phyloP scores from a whole-genome alignment of 768 basidiomycete genomes.

The Rubroboletus pulcherrimus region DNA sequence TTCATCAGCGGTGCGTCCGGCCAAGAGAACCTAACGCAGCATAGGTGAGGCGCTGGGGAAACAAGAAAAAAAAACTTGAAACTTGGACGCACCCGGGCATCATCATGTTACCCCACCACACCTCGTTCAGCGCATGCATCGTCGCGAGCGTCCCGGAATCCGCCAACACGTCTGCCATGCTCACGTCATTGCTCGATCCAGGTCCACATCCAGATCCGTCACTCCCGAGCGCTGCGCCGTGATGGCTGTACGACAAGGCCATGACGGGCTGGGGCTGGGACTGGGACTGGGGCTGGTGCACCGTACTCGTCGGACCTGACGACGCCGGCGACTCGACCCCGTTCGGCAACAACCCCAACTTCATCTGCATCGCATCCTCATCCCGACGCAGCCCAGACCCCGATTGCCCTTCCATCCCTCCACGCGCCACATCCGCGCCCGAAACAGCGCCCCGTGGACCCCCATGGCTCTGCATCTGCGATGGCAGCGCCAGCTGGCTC shows the following conservation, averaged over 20 bases:
- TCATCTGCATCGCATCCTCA: slow-evolving; percentile 31
- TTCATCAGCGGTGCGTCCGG: slow-evolving; percentile 26
- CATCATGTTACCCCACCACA: slow-evolving; percentile 79
- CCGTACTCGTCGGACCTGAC: not conserved
- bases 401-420: slow-evolving; percentile 9
- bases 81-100: slow-evolving; percentile 58
- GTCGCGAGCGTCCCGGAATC: slow-evolving; percentile 63
- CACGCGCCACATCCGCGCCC: slow-evolving; percentile 24
- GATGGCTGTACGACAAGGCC: slow-evolving; percentile 35
- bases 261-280: slow-evolving; percentile 39
- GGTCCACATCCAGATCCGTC: not conserved
- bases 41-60: too few species aligned
- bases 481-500: slow-evolving; percentile 25
- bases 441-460: slow-evolving; percentile 31
- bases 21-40: slow-evolving; percentile 26
- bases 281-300: slow-evolving; percentile 23
- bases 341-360: slow-evolving; percentile 9
- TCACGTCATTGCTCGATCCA: slow-evolving; percentile 15
- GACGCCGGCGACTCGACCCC: not conserved
- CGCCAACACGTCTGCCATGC: slow-evolving; percentile 22
- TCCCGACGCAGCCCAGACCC: slow-evolving; percentile 19
- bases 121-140: slow-evolving; percentile 68
- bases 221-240: not conserved
- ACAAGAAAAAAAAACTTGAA: not conserved
- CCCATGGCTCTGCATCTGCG: slow-evolving; percentile 14